Evolutionary conservation across 768 basidiomycete genomes (phyloP), one percentile per base, ranked within the genome.

Genomic region (Tulasnella sp.): DNA sequence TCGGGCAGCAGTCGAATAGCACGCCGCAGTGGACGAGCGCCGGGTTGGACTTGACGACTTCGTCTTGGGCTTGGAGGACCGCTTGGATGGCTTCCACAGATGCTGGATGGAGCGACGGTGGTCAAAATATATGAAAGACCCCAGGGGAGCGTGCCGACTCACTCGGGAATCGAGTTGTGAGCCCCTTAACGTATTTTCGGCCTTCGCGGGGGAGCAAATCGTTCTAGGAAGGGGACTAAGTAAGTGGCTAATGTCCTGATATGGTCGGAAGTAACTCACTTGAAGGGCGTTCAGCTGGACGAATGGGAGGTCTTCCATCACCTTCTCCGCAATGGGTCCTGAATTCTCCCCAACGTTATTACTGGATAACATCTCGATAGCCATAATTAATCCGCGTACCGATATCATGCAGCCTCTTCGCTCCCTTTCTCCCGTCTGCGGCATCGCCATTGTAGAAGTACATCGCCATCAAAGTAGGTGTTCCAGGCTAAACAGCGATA

Each of bases 201-300:
- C 40, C 73, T 1, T 14, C 73, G n/a, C 44, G 34, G 11, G 41
- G 41, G 11, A 1, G 11, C 24, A 22, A 1, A 1, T 75, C 73
- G 14, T 75, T 75, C 73, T 75, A 6, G 1, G 9, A 2, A 31
- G 12, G 4, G 64, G 31, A 41, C 2, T 7, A 2, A 3, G 46
- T 54, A 20, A 48, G 73, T 14, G 2, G n/a, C 6, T 8, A 18
- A 48, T 24, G 2, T 41, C 40, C 24, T 18, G 50, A 24, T 9
- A 18, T 1, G 9, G 16, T 31, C 12, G 2, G 11, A 69, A 75
- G 22, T 22, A 41, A 54, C 73, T 75, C 1, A 75, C 73, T 48
- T 44, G 34, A 22, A 80, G n/a, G 18, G 79, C 72, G 24, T 80
- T 80, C 24, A 80, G 79, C 31, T 80, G 42, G 28, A 12, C n/a